A percentile compares a stretch with the other conserved stretches of the same genome.
phyloP scores from a whole-genome alignment of 1,284 basidiomycete genomes.

The Rhizoctonia solani region DNA sequence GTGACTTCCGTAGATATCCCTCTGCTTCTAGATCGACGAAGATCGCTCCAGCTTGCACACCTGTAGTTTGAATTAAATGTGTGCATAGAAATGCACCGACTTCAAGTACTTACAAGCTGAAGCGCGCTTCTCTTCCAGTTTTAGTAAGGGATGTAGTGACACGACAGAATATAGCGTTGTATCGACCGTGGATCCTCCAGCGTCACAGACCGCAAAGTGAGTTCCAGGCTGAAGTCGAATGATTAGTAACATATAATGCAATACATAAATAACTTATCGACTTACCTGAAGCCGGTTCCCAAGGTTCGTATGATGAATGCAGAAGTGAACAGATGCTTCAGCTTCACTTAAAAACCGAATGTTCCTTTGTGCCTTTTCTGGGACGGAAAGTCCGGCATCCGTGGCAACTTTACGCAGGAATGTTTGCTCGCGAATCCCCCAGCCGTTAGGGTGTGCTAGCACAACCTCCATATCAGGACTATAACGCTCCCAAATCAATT shows the following conservation, averaged over 20 bases:
- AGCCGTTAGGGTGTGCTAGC: constrained; percentile 36
- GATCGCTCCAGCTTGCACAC: constrained; percentile 31
- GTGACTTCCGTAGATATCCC: not conserved
- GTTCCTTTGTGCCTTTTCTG: not conserved
- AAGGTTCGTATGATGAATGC: constrained; percentile 34
- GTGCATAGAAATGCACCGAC: not conserved
- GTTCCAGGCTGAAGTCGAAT: constrained; percentile 3
- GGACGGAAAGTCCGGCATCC: constrained; percentile 10
- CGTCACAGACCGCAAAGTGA: constrained; percentile 38
- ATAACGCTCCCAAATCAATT: constrained; percentile 30
- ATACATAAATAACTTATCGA: too few species aligned
- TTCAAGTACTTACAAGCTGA: constrained; percentile 19
- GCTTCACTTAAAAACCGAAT: constrained; percentile 37
- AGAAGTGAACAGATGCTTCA: constrained; percentile 39
- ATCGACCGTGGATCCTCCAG: constrained; percentile 39
- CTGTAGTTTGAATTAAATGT: not conserved
- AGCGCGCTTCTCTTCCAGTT: constrained; percentile 30
- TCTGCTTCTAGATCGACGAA: constrained; percentile 19
- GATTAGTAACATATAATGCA: not conserved
- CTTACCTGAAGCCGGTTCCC: constrained; percentile 17
- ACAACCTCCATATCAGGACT: constrained; percentile 26
- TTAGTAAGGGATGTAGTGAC: constrained; percentile 6
- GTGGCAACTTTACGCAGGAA: constrained; percentile 33
- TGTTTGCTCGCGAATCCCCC: constrained; percentile 34
- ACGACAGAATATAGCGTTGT: constrained; percentile 35